A percentile compares a stretch with the other conserved stretches of the same genome.
Evolutionary conservation across 257 asterid species (phyloP).

Genomic region (Solanum pinnatisectum): DNA sequence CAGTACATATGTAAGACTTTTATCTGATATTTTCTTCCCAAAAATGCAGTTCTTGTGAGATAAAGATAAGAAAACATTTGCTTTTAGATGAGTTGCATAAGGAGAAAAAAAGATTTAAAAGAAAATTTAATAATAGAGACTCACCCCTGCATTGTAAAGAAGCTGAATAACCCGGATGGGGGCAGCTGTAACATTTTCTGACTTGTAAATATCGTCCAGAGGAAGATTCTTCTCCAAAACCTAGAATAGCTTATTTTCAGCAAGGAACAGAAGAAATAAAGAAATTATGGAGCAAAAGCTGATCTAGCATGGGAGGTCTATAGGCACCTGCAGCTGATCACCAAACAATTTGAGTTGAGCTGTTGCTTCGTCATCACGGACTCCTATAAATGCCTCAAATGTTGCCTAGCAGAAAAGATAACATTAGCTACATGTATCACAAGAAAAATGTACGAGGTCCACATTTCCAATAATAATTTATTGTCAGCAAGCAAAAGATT

Average conservation of each 20-base stretch:
- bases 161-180: conserved; percentile 92
- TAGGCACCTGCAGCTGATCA: conserved; percentile 70
- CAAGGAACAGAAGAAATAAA: neutral
- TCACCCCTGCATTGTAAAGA: conserved; percentile 85
- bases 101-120: neutral
- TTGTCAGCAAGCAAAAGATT: neutral
- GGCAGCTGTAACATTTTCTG: conserved; percentile 72
- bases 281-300: neutral
- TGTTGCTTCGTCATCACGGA: conserved; percentile 89
- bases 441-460: neutral
- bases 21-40: neutral
- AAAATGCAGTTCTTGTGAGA: neutral
- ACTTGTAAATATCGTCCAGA: conserved; percentile 68
- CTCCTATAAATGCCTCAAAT: conserved; percentile 86
- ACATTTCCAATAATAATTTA: neutral
- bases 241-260: conserved; percentile 30
- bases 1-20: neutral
- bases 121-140: conserved; percentile 1
- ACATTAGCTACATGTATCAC: neutral
- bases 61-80: neutral
- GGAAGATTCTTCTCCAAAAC: conserved; percentile 91
- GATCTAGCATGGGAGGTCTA: conserved; percentile 4
- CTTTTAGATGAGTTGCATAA: neutral
- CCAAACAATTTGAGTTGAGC: conserved; percentile 81
- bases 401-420: conserved; percentile 48